Base-by-base conservation (phyloP, 169 alveolate species). In the Amoebophrya sp. region DNA sequence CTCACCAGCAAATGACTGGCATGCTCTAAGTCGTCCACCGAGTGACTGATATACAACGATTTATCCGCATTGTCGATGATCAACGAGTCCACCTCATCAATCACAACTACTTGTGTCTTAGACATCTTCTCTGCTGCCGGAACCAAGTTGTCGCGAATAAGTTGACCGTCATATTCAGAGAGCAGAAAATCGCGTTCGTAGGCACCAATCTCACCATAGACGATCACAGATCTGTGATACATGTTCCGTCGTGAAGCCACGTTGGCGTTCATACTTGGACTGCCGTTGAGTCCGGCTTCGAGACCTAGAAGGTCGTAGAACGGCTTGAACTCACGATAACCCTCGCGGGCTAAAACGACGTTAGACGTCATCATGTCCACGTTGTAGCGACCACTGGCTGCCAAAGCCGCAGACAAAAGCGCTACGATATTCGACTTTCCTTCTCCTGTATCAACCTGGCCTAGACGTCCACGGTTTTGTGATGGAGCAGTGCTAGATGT, bases 21-120 rank as follows among this genome's bases (percentile, higher is more conserved):
- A 2, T 40, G 2, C 76, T 41, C 33, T 40, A 89, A 0, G 23
- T 41, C 78, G 53, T 12, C 40, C 41, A 89, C 41, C 3, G 0
- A 29, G 55, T 89, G 91, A 3, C 78, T 41, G 0, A 89, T 41
- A 40, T 89, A 89, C 78, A 89, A 41, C 0, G 40, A 6, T 78
- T 23, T 89, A 1, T 12, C 41, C 39, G 91, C 91, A 33, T 89
- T 89, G 91, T 89, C 91, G 41, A 89, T 18, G 39, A 33, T 40
- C 91, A 89, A 23, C 34, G n/a, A 29, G 78, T 89, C 91, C 29
- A 89, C 91, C 40, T 89, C 91, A n/a, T 89, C 91, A 0, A 89
- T 18, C 2, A 89, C 41, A 10, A 18, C 26, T 6, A 65, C 83
- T 36, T 6, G 83, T 26, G 18, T 36, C 36, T 26, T 36, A 6